Evolutionary conservation across 2,329 filamentous ascomycete species (phyloP).

Genomic region (Penicillium sp.): DNA sequence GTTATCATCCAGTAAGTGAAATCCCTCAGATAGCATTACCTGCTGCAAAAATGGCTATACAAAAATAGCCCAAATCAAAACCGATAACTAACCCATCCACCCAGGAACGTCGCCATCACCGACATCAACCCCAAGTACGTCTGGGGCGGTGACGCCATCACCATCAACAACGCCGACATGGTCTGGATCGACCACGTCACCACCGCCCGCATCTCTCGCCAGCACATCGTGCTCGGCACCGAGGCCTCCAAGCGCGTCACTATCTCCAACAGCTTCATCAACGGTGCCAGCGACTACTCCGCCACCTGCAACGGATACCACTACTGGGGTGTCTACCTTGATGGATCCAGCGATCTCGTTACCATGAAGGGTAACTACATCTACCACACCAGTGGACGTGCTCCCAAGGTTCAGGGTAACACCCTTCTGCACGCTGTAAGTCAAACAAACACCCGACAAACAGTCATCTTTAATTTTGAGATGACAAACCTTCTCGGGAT

Average conservation of each 20-base stretch:
- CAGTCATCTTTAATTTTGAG: too few relatives aligned
- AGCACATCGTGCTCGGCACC: slow-evolving; percentile 61
- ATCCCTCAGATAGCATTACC: too few relatives aligned
- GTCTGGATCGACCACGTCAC: slow-evolving; percentile 56
- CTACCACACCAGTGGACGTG: slow-evolving; percentile 58
- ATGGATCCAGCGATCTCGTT: slow-evolving; percentile 56
- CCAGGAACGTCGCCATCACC: slow-evolving; percentile 54
- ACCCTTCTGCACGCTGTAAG: slow-evolving; percentile 56
- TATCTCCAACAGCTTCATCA: slow-evolving; percentile 61
- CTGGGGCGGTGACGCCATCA: slow-evolving; percentile 62
- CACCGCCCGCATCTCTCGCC: slow-evolving; percentile 59
- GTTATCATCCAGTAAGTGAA: slow-evolving; percentile 60
- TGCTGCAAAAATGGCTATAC: too few relatives aligned
- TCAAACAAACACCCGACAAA: too few relatives aligned
- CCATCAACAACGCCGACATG: slow-evolving; percentile 46
- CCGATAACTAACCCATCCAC: slow-evolving; percentile 1
- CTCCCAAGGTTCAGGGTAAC: slow-evolving; percentile 57
- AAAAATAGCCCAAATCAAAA: too few relatives aligned
- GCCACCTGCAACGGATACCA: slow-evolving; percentile 60
- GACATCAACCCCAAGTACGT: slow-evolving; percentile 59
- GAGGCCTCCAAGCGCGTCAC: slow-evolving; percentile 56
- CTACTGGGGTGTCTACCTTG: slow-evolving; percentile 62
- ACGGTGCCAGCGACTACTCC: slow-evolving; percentile 56
- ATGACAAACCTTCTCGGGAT: too few relatives aligned
- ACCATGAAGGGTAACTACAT: slow-evolving; percentile 63